These are phyloP conservation scores for Aspergillus alliaceus DNA, from an alignment of 2,329 filamentous ascomycete genomes.

Conservation along the genomic window DNA sequence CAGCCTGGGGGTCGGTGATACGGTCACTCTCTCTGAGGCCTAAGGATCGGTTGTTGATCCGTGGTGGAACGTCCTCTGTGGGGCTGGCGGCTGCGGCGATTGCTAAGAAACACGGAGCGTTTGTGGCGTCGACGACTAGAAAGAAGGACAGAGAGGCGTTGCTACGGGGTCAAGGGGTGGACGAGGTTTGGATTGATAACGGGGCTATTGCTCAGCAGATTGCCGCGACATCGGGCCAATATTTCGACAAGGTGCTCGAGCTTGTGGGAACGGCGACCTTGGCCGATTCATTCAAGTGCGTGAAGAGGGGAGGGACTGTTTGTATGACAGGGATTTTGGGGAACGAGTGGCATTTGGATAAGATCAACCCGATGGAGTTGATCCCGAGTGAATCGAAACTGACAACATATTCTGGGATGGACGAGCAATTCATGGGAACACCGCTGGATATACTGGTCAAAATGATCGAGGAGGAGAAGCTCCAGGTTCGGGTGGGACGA, in stretches of 20 bases:
- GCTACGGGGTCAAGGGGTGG: conserved; percentile 42
- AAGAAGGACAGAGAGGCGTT: conserved; percentile 35
- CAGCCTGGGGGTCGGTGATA: conserved; percentile 49
- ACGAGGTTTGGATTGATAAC: conserved; percentile 47
- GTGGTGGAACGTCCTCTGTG: conserved; percentile 51
- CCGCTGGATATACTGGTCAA: conserved; percentile 42
- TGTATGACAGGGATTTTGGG: conserved; percentile 51
- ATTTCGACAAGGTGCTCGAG: conserved; percentile 50
- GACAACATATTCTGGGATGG: conserved; percentile 43
- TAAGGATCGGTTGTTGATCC: conserved; percentile 48
- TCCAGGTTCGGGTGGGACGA: conserved; percentile 45
- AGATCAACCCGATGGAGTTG: conserved; percentile 44
- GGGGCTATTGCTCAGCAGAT: conserved; percentile 42
- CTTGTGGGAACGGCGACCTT: conserved; percentile 47
- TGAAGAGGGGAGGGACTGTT: conserved; percentile 40
- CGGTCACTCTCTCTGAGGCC: conserved; percentile 37
- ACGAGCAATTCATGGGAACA: conserved; percentile 42
- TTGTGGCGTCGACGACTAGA: conserved; percentile 44
- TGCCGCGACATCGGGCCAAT: conserved; percentile 20
- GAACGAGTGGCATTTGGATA: conserved; percentile 41
- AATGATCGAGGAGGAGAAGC: conserved; percentile 38
- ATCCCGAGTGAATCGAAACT: conserved; percentile 44
- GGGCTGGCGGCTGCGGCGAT: conserved; percentile 50
- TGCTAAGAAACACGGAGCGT: conserved; percentile 42
- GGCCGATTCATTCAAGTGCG: conserved; percentile 46